Percentiles rank a stretch among this genome's conserved stretches.
phyloP scores from a whole-genome alignment of 2,329 filamentous ascomycete species.

The Calonectria multiphialidica region DNA sequence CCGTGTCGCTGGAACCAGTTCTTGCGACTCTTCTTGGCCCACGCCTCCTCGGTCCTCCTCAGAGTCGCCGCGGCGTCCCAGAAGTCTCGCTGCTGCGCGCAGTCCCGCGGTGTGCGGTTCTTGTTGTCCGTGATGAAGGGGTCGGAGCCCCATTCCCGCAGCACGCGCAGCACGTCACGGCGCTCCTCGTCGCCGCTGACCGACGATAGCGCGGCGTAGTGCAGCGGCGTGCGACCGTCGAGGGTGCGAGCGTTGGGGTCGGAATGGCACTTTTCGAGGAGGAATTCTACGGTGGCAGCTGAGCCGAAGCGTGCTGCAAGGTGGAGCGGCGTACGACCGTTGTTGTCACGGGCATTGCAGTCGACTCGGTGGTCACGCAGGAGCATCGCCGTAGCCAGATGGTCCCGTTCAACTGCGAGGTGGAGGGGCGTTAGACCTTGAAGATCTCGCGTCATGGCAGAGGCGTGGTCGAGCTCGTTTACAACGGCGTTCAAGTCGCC shows the following conservation, averaged over 20 bases:
- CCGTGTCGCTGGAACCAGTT: conserved; percentile 45
- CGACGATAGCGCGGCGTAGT: conserved; percentile 48
- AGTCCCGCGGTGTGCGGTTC: conserved; percentile 44
- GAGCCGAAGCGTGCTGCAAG: conserved; percentile 47
- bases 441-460: conserved; percentile 42
- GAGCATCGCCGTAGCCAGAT: conserved; percentile 49
- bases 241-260: conserved; percentile 44
- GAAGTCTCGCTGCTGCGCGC: conserved; percentile 48
- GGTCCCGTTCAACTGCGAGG: conserved; percentile 47
- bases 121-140: conserved; percentile 43
- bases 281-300: conserved; percentile 45
- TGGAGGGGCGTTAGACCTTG: conserved; percentile 47
- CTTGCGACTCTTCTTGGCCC: conserved; percentile 46
- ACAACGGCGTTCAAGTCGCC: conserved; percentile 43
- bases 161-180: conserved; percentile 44
- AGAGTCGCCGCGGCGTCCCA: conserved; percentile 49
- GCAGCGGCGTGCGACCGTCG: conserved; percentile 48
- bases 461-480: conserved; percentile 39
- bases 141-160: conserved; percentile 46
- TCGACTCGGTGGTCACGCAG: conserved; percentile 45
- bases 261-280: conserved; percentile 45
- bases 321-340: conserved; percentile 48
- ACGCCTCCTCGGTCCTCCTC: conserved; percentile 49
- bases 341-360: conserved; percentile 42
- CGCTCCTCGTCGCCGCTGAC: conserved; percentile 47